Percentiles rank a stretch among this genome's conserved stretches.
phyloP scores from a whole-genome alignment of 1,284 basidiomycete species.

The Macrocystidia cucumis region DNA sequence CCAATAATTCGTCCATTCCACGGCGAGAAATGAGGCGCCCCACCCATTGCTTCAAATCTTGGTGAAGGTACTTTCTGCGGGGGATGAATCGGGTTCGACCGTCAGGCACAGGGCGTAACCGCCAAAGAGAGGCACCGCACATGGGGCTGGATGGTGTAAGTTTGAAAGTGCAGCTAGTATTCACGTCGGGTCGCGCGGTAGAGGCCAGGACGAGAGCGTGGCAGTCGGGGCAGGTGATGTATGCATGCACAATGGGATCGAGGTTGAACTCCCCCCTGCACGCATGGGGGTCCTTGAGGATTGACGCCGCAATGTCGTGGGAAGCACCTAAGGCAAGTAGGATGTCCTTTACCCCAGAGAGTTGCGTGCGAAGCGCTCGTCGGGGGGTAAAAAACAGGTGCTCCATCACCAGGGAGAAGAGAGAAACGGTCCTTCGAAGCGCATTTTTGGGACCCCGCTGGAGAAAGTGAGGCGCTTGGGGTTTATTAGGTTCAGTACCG shows the following conservation, averaged over 20 bases:
- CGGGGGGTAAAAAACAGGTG: background rate
- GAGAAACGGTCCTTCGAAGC: background rate
- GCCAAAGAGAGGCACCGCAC: slow-evolving; percentile 12
- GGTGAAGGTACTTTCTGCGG: slow-evolving; percentile 10
- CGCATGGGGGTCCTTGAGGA: slow-evolving; percentile 11
- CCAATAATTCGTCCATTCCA: slow-evolving; percentile 15
- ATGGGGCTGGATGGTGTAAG: background rate
- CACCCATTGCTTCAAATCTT: slow-evolving; percentile 15
- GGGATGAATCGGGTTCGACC: slow-evolving; percentile 4
- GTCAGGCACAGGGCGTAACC: slow-evolving; percentile 1
- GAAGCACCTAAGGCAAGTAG: background rate
- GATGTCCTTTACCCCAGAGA: slow-evolving; percentile 2
- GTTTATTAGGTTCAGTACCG: no score
- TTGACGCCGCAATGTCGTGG: background rate
- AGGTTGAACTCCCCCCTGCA: slow-evolving; percentile 4
- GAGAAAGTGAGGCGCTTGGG: background rate
- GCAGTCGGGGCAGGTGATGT: slow-evolving; percentile 12
- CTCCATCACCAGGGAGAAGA: background rate
- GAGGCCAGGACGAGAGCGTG: slow-evolving; percentile 7
- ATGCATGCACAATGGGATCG: slow-evolving; percentile 8
- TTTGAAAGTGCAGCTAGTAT: slow-evolving; percentile 6
- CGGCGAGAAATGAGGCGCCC: slow-evolving; percentile 14
- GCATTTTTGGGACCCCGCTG: background rate
- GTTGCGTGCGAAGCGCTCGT: slow-evolving; percentile 3
- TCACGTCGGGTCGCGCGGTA: slow-evolving; percentile 1